A percentile compares a stretch with the other conserved stretches of the same genome.
Conservation (phyloP, 352 stramenopile species). For the Phytophthora ramorum region DNA sequence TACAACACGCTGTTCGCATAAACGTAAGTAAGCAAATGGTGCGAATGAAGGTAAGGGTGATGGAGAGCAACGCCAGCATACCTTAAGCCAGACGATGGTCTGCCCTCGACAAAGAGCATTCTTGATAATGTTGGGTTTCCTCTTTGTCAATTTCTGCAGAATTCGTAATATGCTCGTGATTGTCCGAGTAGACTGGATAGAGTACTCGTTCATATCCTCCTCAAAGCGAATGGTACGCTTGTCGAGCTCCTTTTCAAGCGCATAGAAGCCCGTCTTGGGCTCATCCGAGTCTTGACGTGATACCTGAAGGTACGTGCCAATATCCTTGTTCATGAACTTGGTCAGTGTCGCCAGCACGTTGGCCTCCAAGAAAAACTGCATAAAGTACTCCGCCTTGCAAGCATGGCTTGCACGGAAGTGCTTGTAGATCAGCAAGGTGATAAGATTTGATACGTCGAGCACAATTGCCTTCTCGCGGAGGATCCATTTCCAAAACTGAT, state of each 20-base stretch:
- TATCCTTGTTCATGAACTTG: constrained; percentile 91
- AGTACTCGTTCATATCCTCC: constrained; percentile 76
- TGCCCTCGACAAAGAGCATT: constrained; percentile 74
- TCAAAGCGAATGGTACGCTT: constrained; percentile 67
- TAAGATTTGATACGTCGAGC: constrained; percentile 70
- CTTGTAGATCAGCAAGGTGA: constrained; percentile 79
- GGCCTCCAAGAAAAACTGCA: constrained; percentile 83
- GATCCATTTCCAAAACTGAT: constrained; percentile 85
- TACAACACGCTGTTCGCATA: constrained; percentile 61
- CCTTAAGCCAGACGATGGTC: constrained; percentile 86
- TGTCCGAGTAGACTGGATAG: constrained; percentile 69
- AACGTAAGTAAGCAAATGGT: constrained; percentile 2
- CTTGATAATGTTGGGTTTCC: constrained; percentile 88
- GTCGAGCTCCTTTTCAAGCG: constrained; percentile 66
- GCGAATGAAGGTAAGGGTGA: too few species aligned
- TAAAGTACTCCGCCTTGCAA: constrained; percentile 83
- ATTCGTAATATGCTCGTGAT: constrained; percentile 82
- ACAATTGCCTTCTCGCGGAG: constrained; percentile 83
- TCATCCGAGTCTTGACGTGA: constrained; percentile 63
- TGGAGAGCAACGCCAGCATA: constrained; percentile 18
- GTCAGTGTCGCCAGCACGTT: constrained; percentile 76
- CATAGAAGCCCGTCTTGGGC: constrained; percentile 57
- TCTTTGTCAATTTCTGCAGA: constrained; percentile 85
- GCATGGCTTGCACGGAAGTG: constrained; percentile 76
- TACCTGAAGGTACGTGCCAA: constrained; percentile 81